phyloP scores from a whole-genome alignment of 768 basidiomycete species.

The Collybiopsis luxurians region DNA sequence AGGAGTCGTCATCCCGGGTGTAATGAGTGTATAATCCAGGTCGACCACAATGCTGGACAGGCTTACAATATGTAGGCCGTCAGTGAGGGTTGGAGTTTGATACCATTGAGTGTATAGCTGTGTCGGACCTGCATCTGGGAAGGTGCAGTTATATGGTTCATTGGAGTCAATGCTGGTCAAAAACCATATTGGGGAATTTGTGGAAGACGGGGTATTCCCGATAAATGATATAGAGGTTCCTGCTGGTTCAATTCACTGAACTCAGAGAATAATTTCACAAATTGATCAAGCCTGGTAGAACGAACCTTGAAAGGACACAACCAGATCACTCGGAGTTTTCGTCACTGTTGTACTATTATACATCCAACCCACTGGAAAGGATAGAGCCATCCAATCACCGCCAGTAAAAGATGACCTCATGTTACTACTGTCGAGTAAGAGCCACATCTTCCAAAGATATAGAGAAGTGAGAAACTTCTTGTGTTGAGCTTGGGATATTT shows the following conservation, averaged over 20 bases:
- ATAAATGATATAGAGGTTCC: background rate
- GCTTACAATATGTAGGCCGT: slow-evolving; percentile 3
- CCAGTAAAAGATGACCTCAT: background rate
- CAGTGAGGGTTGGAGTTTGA: no score
- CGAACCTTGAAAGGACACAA: slow-evolving; percentile 1
- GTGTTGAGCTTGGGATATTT: no score
- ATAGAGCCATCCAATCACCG: background rate
- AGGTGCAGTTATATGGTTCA: background rate
- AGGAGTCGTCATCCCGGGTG: slow-evolving; percentile 1
- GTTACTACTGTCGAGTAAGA: background rate
- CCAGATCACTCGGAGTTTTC: background rate
- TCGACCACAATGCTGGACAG: slow-evolving; percentile 1
- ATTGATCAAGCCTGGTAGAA: background rate
- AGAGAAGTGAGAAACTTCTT: no score
- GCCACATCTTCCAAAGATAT: no score
- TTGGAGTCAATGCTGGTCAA: background rate
- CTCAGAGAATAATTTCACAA: background rate
- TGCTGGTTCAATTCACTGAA: background rate
- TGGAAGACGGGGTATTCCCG: background rate
- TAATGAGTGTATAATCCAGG: slow-evolving; percentile 6
- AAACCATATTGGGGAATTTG: background rate
- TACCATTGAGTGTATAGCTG: slow-evolving; percentile 6
- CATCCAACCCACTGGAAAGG: background rate
- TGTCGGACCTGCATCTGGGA: background rate
- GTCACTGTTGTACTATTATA: background rate